Evolutionary conservation across 148 eudicot species (phyloP), one percentile per base, ranked within the genome.

Genomic region (Fagopyrum esculentum): DNA sequence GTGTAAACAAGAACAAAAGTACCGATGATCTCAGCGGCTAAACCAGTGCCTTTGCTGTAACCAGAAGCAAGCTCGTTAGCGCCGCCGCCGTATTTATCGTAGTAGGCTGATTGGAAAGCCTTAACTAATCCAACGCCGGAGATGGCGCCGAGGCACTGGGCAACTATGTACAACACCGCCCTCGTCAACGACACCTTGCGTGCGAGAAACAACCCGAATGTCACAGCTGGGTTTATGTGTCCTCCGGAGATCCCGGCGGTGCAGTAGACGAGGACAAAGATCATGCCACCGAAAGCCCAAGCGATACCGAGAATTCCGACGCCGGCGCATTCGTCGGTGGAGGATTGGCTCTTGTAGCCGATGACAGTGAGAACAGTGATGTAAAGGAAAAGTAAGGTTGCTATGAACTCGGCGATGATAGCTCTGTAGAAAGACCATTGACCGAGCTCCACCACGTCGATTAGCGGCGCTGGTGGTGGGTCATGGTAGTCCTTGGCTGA

Each of bases 241-340:
- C 83, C 83, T 16, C 81, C 81, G 6, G 73, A 70, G 54, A 81
- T 78, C 9, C 84, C 84, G 46, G 83, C 83, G 17, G 83, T 81
- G 78, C 83, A 81, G 83, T 81, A 81, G 45, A 81, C 83, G 45
- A 81, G 73, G 11, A 70, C 16, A 5, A 70, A 70, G 49, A 70
- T 70, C 73, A 70, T 70, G 49, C 73, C 73, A 69, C 83, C 83
- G 43, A 81, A 81, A 52, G 83, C 83, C 84, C 84, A 81, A 9
- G 84, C 84, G 59, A 81, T 81, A 48, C 84, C 84, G 29, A 81
- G 84, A 35, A 81, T 75, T 19, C 84, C 84, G 6, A 81, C 84
- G 29, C 84, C 84, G 19, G 73, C 81, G 13, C 84, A 81, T 73
- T 78, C 56, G 56, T 78, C 84, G 29, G 72, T 63, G 13, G 51